These are phyloP conservation scores for Pyrenopolyporus hunteri DNA, from an alignment of 495 filamentous ascomycete genomes.

Conservation along the genomic window DNA sequence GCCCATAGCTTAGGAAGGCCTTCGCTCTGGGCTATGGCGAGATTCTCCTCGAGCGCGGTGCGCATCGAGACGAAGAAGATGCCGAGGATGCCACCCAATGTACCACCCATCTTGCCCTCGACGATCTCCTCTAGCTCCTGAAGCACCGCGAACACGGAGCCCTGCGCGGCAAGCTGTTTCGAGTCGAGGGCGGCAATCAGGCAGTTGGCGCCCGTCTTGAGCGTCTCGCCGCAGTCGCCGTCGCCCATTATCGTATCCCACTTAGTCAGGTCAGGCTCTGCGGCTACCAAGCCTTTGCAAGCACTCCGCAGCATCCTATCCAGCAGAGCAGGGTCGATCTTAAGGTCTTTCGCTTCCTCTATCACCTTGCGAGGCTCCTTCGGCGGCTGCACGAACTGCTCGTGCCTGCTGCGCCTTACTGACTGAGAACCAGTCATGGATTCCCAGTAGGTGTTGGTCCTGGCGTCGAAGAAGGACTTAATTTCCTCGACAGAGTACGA, in stretches of 20 bases:
- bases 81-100: slow-evolving; percentile 63
- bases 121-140: slow-evolving; percentile 61
- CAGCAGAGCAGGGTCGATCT: slow-evolving; percentile 50
- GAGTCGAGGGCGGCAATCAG: slow-evolving; percentile 51
- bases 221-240: slow-evolving; percentile 67
- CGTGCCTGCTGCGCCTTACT: slow-evolving; percentile 43
- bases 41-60: slow-evolving; percentile 51
- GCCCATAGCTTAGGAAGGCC: slow-evolving; percentile 47
- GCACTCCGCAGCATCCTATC: slow-evolving; percentile 59
- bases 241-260: slow-evolving; percentile 71
- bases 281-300: slow-evolving; percentile 55
- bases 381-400: slow-evolving; percentile 52
- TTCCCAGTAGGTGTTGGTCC: slow-evolving; percentile 61
- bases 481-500: slow-evolving; percentile 56
- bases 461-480: slow-evolving; percentile 58
- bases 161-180: slow-evolving; percentile 45
- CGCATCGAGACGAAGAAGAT: slow-evolving; percentile 66
- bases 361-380: slow-evolving; percentile 39
- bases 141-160: slow-evolving; percentile 58
- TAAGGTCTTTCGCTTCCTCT: slow-evolving; percentile 47
- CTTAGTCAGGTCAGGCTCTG: slow-evolving; percentile 64
- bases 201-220: slow-evolving; percentile 54
- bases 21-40: slow-evolving; percentile 37
- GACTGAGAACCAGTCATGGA: slow-evolving; percentile 50
- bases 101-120: slow-evolving; percentile 65